These are phyloP conservation scores for Penicillium parvum DNA, from an alignment of 495 filamentous ascomycete species.

Conservation along the genomic window DNA sequence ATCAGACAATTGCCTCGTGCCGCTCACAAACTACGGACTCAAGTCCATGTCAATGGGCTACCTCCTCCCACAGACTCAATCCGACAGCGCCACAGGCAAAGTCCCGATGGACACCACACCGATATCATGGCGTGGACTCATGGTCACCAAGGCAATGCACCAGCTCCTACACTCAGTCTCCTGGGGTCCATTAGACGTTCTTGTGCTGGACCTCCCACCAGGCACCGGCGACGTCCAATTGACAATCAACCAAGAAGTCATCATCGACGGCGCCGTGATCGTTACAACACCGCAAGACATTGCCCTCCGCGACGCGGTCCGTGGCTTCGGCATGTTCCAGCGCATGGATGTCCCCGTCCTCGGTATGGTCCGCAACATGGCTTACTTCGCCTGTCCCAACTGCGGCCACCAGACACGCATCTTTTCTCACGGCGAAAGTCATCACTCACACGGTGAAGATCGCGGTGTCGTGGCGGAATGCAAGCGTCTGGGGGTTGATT, in stretches of 20 bases:
- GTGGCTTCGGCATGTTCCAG: conserved; percentile 87
- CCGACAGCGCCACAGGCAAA: conserved; percentile 17
- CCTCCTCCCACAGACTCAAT: conserved; percentile 52
- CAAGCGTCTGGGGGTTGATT: conserved; percentile 59
- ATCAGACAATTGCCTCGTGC: conserved; percentile 74
- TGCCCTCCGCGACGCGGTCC: conserved; percentile 80
- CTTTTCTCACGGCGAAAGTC: conserved; percentile 52
- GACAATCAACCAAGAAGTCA: conserved; percentile 85
- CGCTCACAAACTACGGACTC: conserved; percentile 90
- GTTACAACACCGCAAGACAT: conserved; percentile 92
- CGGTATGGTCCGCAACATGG: conserved; percentile 98
- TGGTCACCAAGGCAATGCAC: conserved; percentile 96
- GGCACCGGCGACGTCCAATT: conserved; percentile 94
- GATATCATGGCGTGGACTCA: conserved; percentile 93
- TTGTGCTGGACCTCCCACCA: conserved; percentile 88
- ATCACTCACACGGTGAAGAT: conserved; percentile 39
- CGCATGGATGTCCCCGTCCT: conserved; percentile 74
- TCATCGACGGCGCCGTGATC: conserved; percentile 82
- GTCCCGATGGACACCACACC: conserved; percentile 62
- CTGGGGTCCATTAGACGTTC: conserved; percentile 78
- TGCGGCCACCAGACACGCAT: conserved; percentile 73
- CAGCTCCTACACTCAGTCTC: conserved; percentile 92
- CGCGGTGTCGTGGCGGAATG: conserved; percentile 54
- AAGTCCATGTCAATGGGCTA: conserved; percentile 99
- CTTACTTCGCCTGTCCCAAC: conserved; percentile 73